Evolutionary conservation across 352 stramenopile species (phyloP).

Genomic region (Phytophthora pisi): DNA sequence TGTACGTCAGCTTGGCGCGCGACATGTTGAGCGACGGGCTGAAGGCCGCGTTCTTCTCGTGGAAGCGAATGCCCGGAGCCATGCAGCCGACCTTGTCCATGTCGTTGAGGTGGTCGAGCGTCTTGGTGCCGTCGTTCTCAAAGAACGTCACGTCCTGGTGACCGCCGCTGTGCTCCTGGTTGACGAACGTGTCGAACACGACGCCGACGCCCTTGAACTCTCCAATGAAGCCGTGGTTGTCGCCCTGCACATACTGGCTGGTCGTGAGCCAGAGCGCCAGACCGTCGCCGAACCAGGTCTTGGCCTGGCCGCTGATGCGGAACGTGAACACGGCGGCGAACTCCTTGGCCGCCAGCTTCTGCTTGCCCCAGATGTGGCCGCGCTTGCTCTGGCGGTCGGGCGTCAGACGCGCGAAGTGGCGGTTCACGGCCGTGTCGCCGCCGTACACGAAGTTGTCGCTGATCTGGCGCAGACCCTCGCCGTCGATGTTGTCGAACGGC

Average conservation of each 20-base stretch:
- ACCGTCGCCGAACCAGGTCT: constrained; percentile 79
- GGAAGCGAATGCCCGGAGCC: constrained; percentile 77
- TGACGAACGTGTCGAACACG: constrained; percentile 88
- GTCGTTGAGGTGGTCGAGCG: constrained; percentile 79
- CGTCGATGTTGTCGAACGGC: constrained; percentile 76
- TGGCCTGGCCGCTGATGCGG: constrained; percentile 82
- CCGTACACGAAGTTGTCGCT: constrained; percentile 64
- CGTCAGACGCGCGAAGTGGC: constrained; percentile 83
- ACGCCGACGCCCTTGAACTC: constrained; percentile 78
- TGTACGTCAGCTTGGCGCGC: constrained; percentile 80
- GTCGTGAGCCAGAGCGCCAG: constrained; percentile 84
- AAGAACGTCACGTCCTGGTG: constrained; percentile 88
- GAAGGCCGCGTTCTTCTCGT: constrained; percentile 83
- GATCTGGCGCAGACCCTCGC: constrained; percentile 62
- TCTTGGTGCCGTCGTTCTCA: constrained; percentile 79
- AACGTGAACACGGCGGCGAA: constrained; percentile 85
- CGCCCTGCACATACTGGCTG: constrained; percentile 57
- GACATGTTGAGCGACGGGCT: constrained; percentile 82
- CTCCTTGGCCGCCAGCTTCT: constrained; percentile 62
- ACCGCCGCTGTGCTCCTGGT: constrained; percentile 73
- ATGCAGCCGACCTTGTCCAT: constrained; percentile 76
- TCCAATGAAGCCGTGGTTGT: constrained; percentile 84
- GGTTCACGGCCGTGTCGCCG: constrained; percentile 71
- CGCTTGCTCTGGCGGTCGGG: constrained; percentile 82
- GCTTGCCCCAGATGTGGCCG: constrained; percentile 75